Base-by-base conservation (phyloP, 2,329 filamentous ascomycete species). In the Sarocladium strictum region DNA sequence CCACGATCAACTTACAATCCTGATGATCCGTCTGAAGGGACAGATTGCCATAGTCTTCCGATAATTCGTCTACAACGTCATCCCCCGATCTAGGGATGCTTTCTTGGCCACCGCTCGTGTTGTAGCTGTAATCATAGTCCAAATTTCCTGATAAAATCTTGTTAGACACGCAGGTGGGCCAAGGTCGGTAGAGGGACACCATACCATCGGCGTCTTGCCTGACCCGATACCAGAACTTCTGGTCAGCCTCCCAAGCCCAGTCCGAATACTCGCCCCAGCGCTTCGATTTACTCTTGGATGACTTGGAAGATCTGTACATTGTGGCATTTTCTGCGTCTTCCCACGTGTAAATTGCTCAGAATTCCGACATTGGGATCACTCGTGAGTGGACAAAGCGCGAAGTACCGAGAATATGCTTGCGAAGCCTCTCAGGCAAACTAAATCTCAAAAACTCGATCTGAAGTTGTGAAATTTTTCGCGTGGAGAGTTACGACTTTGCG, bases 231-330 rank as follows among this genome's bases (percentile, higher is more conserved):
- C 58, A 59, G 10, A 57, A 49, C 23, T 56, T 43, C 23, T 55
- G 54, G 12, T 51, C 50, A 43, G 56, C 56, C 54, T 64, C 61
- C 55, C 57, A 59, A 38, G 54, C 59, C 64, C 63, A 66, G 26
- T 62, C 59, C 19, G 64, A 64, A 63, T 62, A 66, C 26, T 56
- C 56, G 41, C 62, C 59, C 63, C 62, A 66, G 37, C 56, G 43
- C 24, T 43, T 55, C 3, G 47, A 51, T 49, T 32, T 49, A 32
- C 27, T 21, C 17, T 51, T 51, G 10, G 43, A 49, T 51, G 47
- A 51, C 29, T 51, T 51, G 7, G 47, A 51, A 19, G 27, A 19
- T 29, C 27, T 51, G 12, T 33, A 23, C 47, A 51, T 51, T 15
- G 47, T 51, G 29, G 24, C 47, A 51, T 51, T 35, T 51, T 51